These are phyloP conservation scores for Wickerhamomyces ciferrii DNA, from an alignment of 805 yeast species.

Conservation along the genomic window DNA sequence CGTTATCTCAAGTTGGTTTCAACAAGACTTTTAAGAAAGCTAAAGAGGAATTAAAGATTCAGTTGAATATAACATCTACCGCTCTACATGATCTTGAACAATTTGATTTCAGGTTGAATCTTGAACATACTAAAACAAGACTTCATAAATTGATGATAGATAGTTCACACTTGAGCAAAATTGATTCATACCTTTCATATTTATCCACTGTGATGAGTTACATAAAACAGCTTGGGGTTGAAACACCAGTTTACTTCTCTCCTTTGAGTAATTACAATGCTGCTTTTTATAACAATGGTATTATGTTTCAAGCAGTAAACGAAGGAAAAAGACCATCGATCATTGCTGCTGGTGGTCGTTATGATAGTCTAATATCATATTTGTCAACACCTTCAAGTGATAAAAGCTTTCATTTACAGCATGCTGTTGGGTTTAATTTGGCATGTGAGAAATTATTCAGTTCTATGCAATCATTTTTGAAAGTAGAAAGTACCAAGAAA, in stretches of 20 bases:
- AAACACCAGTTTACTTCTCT: constrained; percentile 52
- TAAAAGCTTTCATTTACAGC: constrained; percentile 27
- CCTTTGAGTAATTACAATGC: constrained; percentile 85
- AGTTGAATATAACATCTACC: constrained; percentile 74
- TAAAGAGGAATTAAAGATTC: constrained; percentile 48
- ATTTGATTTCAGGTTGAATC: constrained; percentile 72
- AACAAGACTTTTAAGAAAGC: constrained; percentile 61
- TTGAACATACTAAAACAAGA: constrained; percentile 57
- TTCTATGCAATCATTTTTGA: constrained; percentile 43
- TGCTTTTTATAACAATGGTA: constrained; percentile 70
- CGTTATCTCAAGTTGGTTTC: constrained; percentile 73
- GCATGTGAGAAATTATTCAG: constrained; percentile 64
- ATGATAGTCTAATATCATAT: constrained; percentile 65
- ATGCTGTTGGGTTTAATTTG: constrained; percentile 84
- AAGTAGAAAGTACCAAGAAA: constrained; percentile 24
- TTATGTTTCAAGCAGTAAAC: constrained; percentile 84
- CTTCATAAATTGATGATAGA: constrained; percentile 70
- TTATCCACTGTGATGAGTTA: constrained; percentile 53
- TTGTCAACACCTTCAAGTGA: constrained; percentile 53
- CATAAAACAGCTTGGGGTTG: constrained; percentile 54
- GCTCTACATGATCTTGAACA: constrained; percentile 74
- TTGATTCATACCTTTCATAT: constrained; percentile 60
- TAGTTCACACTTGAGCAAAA: constrained; percentile 52
- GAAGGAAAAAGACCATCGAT: constrained; percentile 47
- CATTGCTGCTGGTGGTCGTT: constrained; percentile 92